Base-by-base conservation (phyloP, 2,329 filamentous ascomycete genomes). In the Periconia macrospinosa region DNA sequence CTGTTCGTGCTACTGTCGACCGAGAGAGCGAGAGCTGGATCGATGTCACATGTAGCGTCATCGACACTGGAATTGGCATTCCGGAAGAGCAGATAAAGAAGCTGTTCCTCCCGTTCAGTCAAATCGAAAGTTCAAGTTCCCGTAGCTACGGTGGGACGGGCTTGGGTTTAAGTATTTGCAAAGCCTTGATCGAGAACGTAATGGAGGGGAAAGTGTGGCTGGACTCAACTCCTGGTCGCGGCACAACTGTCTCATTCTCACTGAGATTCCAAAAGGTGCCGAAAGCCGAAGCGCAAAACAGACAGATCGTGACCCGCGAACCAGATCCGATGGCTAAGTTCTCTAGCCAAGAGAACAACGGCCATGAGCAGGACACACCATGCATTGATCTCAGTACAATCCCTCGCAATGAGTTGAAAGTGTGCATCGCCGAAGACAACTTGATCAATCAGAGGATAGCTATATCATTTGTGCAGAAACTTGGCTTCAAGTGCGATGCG, bases 371-470 rank as follows among this genome's bases (percentile, higher is more conserved):
- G 64, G 70, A 67, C 6, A 59, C 55, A 13, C 48, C 41, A 20
- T 71, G 66, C 49, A 73, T 74, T 43, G 70, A 73, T 52, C 81
- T 97, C 5, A 87, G 87, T 17, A 81, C 82, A 53, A 83, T 97
- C 7, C 86, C 89, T 9, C 86, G 90, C 53, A 85, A 92, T 43
- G 81, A 95, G 52, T 80, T 97, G 30, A 87, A 91, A 30, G 87
- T 97, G 30, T 96, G 92, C 73, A 93, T 97, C 53, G 93, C 93
- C 0, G 93, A 97, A 68, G 93, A 97, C 76, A 97, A 97, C 62
- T 85, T 88, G 2, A 96, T 97, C 77, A 97, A 97, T 65, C 90
- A 95, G 68, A 91, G 90, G 72, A 97, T 97, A 62, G 92, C 92
- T 1, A 91, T 96, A 47, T 91, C 92, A 62, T 97, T 96, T 62